These are phyloP conservation scores for Dispira parvispora DNA, from an alignment of 192 early-diverging fungal species.

Conservation along the genomic window DNA sequence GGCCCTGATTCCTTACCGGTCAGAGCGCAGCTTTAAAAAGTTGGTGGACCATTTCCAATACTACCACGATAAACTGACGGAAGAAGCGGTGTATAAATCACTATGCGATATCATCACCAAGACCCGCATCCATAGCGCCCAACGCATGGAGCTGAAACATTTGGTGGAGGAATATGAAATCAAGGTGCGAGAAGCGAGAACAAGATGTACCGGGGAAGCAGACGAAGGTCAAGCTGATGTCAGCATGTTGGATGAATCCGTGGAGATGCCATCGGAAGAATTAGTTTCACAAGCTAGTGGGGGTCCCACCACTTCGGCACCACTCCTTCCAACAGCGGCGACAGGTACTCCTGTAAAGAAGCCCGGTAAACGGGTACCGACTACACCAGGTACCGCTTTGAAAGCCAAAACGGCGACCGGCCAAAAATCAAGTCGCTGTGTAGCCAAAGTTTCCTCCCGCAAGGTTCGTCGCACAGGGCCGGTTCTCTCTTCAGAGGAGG, in stretches of 20 bases:
- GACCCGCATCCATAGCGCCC: slow-evolving; percentile 29
- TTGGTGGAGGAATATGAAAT: slow-evolving; percentile 73
- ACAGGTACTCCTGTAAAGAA: background rate
- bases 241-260: slow-evolving; percentile 6
- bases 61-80: slow-evolving; percentile 87
- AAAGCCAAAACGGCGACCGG: slow-evolving; percentile 12
- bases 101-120: slow-evolving; percentile 77
- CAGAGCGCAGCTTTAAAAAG: slow-evolving; percentile 71
- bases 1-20: slow-evolving; percentile 71
- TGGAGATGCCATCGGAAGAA: background rate
- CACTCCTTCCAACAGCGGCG: background rate
- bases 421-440: background rate
- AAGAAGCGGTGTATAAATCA: slow-evolving; percentile 64
- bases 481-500: too few relatives aligned
- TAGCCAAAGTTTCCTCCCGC: background rate
- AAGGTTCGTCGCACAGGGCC: background rate
- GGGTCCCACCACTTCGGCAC: background rate
- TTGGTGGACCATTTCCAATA: slow-evolving; percentile 65
- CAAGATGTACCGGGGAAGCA: slow-evolving; percentile 47
- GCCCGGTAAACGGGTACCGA: background rate
- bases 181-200: slow-evolving; percentile 55
- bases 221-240: slow-evolving; percentile 13
- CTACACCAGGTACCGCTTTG: background rate
- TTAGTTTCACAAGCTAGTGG: background rate
- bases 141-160: slow-evolving; percentile 63